Conservation (phyloP, 164 flowering plant species). For the Piper longum region DNA sequence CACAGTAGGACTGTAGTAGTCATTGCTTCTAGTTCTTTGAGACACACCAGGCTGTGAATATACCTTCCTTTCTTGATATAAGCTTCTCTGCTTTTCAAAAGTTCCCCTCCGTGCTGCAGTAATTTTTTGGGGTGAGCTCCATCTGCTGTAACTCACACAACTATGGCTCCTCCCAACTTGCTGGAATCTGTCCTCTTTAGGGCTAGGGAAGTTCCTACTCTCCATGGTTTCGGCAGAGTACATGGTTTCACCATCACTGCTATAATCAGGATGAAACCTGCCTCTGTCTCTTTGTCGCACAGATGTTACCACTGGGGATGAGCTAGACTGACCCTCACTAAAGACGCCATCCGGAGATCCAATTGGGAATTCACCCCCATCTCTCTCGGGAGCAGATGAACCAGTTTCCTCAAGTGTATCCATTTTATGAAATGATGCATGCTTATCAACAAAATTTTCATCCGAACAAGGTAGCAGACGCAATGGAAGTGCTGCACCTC, state of each 20-base stretch:
- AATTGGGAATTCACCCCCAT: conserved; percentile 37
- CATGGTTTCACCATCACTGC: conserved; percentile 91
- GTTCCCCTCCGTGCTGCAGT: conserved; percentile 25
- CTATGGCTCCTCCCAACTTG: conserved; percentile 91
- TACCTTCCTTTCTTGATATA: conserved; percentile 49
- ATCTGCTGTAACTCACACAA: conserved; percentile 70
- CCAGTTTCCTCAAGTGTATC: conserved; percentile 10
- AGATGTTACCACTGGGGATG: conserved; percentile 31
- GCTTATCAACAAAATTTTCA: conserved; percentile 25
- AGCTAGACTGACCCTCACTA: conserved; percentile 63
- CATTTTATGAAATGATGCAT: conserved; percentile 8
- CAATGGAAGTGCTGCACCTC: conserved; percentile 15
- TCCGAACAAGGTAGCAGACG: conserved; percentile 21
- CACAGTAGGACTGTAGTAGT: conserved; percentile 75
- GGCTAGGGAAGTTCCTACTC: conserved; percentile 74
- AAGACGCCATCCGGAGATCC: conserved; percentile 45
- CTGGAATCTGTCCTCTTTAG: conserved; percentile 51
- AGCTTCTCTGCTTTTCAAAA: conserved; percentile 51
- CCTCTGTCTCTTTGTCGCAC: conserved; percentile 21
- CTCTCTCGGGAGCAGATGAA: conserved; percentile 15
- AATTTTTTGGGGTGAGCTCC: conserved; percentile 43
- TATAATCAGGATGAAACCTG: conserved; percentile 21
- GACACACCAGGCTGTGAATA: conserved; percentile 65
- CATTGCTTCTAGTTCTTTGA: conserved; percentile 47
- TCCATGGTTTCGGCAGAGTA: conserved; percentile 98